Evolutionary conservation across 192 early-diverging fungal species (phyloP).

Genomic region (Spizellomyces punctatus): DNA sequence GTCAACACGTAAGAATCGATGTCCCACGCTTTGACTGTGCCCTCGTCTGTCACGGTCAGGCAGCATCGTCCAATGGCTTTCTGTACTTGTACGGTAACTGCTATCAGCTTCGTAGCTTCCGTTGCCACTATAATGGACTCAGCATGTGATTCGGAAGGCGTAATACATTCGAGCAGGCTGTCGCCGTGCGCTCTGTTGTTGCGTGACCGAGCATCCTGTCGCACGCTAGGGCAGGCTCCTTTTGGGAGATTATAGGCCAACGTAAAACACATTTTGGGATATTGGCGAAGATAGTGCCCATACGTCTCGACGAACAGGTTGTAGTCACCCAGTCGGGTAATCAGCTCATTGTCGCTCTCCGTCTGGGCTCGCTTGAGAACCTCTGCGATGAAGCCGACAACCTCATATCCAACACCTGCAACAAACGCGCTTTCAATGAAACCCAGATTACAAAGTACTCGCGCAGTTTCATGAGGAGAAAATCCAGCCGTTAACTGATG

Average conservation of each 20-base stretch:
- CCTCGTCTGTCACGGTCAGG: conserved; percentile 22
- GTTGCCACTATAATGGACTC: conserved; percentile 1
- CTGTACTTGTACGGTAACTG: background rate
- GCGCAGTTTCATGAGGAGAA: background rate
- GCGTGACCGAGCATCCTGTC: background rate
- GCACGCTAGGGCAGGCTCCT: background rate
- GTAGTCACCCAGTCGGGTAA: conserved; percentile 3
- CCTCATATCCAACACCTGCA: background rate
- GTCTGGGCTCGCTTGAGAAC: conserved; percentile 3
- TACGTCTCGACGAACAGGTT: conserved; percentile 11
- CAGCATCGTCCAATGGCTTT: conserved; percentile 16
- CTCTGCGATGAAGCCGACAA: background rate
- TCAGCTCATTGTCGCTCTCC: background rate
- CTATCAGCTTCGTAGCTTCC: background rate
- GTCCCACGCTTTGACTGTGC: conserved; percentile 18
- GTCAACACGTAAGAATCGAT: conserved; percentile 7
- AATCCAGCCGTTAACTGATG: conserved; percentile 7
- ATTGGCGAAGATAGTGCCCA: background rate
- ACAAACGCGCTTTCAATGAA: conserved; percentile 1
- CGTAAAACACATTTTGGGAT: conserved; percentile 14
- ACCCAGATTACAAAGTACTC: conserved; percentile 8
- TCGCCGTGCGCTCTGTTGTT: background rate
- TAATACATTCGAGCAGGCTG: background rate
- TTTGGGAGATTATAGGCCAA: conserved; percentile 19
- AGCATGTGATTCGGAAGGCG: background rate